Evolutionary conservation across 306 rosid species (phyloP), one percentile per base, ranked within the genome.

Genomic region (Acacia crassicarpa): DNA sequence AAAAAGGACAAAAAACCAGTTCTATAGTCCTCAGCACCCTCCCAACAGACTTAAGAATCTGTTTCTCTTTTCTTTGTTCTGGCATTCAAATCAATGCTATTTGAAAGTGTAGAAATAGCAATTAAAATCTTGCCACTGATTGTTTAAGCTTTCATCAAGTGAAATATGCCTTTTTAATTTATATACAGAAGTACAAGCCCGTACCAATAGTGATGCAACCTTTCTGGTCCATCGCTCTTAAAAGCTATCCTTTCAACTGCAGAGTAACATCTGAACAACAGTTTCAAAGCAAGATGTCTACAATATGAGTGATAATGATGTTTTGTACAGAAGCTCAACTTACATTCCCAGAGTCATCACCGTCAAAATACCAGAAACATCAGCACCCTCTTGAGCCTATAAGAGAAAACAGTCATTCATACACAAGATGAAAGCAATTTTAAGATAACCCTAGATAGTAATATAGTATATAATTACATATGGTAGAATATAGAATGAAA

Each of bases 201-300:
- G 74, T 93, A 95, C 99, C 99, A 93, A 88, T 93, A 95, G 84
- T 92, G 92, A 89, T 95, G 99, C 80, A 95, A 91, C 83, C 97
- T 95, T 84, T 91, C 92, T 84, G 93, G 97, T 75, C 98, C 89
- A 82, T 95, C 98, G 61, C 98, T 94, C 95, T 95, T 95, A 81
- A 95, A 95, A 84, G 98, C 97, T 32, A 98, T 95, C 87, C 78
- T 90, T 16, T 91, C 98, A 80, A 91, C 81, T 1, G 92, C 99
- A 77, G 97, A 92, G 84, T 90, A 93, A 85, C 93, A 93, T 94
- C 99, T 95, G 90, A 76, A 46, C 76, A 81, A 61, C 85, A 59
- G 82, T 49, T 76, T 85, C 43, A 84, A 75, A 70, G 10, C n/a
- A 67, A 80, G 62, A 80, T 59, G 74, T 84, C 54, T 27, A 67